Evolutionary conservation across 805 yeast species (phyloP).

Genomic region (Yarrowia porcina): DNA sequence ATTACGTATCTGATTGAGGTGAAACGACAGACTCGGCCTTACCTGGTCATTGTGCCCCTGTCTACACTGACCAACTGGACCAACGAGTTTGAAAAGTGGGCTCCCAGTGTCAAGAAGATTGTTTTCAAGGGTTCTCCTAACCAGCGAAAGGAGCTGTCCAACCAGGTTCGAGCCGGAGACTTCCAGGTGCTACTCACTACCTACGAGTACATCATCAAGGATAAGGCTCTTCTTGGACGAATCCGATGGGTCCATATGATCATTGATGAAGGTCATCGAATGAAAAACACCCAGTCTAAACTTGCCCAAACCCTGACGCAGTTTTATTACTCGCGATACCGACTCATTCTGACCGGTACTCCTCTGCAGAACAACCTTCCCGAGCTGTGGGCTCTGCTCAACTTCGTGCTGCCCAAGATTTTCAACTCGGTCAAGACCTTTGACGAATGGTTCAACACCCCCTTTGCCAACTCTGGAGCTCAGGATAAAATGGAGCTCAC

Average conservation of each 20-base stretch:
- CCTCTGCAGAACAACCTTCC: constrained; percentile 94
- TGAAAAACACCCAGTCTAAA: constrained; percentile 91
- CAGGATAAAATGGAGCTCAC: constrained; percentile 90
- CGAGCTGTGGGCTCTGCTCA: constrained; percentile 92
- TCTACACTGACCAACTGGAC: constrained; percentile 96
- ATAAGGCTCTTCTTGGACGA: constrained; percentile 72
- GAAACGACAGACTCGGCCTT: constrained; percentile 79
- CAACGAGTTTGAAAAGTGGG: constrained; percentile 95
- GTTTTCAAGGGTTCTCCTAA: constrained; percentile 91
- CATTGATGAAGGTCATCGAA: constrained; percentile 97
- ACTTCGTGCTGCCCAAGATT: constrained; percentile 91
- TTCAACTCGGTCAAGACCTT: constrained; percentile 95
- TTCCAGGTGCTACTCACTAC: constrained; percentile 91
- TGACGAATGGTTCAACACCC: constrained; percentile 98
- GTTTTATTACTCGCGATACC: constrained; percentile 76
- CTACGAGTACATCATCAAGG: constrained; percentile 90
- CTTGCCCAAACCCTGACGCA: constrained; percentile 79
- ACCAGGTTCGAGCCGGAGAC: constrained; percentile 67
- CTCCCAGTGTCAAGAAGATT: constrained; percentile 76
- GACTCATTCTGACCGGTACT: constrained; percentile 93
- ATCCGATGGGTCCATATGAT: constrained; percentile 95
- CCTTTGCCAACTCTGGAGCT: constrained; percentile 95
- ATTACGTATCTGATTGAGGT: constrained; percentile 76
- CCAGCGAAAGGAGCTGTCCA: constrained; percentile 74
- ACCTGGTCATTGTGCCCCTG: constrained; percentile 87